Evolutionary conservation across 768 basidiomycete species (phyloP).

Genomic region (Lactarius psammicola): DNA sequence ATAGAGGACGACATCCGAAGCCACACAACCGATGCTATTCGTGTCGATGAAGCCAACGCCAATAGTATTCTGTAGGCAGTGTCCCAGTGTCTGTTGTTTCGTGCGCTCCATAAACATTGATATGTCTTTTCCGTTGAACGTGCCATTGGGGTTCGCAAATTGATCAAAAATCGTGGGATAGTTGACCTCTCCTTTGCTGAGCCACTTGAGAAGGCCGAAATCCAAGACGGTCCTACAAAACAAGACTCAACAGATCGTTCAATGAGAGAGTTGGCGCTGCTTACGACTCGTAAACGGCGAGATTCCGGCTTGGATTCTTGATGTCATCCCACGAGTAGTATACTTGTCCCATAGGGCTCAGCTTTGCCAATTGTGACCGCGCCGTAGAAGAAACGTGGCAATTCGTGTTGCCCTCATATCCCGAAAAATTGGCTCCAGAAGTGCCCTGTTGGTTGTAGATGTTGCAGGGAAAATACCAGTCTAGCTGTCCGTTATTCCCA

Average conservation of each 20-base stretch:
- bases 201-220: conserved; percentile 80
- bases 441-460: conserved; percentile 71
- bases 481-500: conserved; percentile 55
- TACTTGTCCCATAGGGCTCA: conserved; percentile 73
- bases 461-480: conserved; percentile 99
- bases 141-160: conserved; percentile 64
- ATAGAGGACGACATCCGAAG: conserved; percentile 91
- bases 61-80: conserved; percentile 83
- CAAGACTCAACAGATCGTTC: conserved; percentile 19
- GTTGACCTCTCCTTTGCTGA: conserved; percentile 72
- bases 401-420: conserved; percentile 58
- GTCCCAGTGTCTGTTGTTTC: conserved; percentile 62
- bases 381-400: conserved; percentile 70
- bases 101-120: conserved; percentile 82
- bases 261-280: conserved; percentile 36
- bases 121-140: conserved; percentile 80
- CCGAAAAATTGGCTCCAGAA: conserved; percentile 61
- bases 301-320: conserved; percentile 60
- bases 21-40: conserved; percentile 92
- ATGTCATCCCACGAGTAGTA: conserved; percentile 94
- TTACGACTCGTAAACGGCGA: conserved; percentile 94
- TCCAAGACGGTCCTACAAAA: conserved; percentile 77
- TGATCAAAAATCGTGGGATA: conserved; percentile 84
- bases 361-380: conserved; percentile 47
- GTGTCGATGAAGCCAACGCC: conserved; percentile 94